Base-by-base conservation (phyloP, 1,284 basidiomycete species). In the Tilletia setariae region DNA sequence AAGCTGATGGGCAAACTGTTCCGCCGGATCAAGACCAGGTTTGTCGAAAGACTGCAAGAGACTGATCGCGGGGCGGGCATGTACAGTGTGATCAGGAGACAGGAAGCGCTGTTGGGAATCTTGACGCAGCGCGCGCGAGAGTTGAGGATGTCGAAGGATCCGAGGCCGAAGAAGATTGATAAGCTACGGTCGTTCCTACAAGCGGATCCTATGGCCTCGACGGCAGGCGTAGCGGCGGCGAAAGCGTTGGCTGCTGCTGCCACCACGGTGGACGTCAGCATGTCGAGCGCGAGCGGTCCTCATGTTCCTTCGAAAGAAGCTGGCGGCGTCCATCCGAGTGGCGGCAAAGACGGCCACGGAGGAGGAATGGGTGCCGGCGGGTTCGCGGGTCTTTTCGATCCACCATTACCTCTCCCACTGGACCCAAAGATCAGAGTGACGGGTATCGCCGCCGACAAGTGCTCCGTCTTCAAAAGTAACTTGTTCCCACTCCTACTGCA, bases 381-480 rank as follows among this genome's bases (percentile, higher is more conserved):
- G 19, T 69, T 80, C 7, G 87, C 35, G 25, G 42, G 64, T 7
- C 28, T 61, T 7, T 75, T 80, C 32, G 69, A 72, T 9, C 73
- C 76, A 25, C 76, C 79, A n/a, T 25, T 82, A 2, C 74, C 78
- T 59, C 87, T 97, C 0, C 96, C 96, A 0, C 87, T 98, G 49
- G 92, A 98, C 76, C 92, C 94, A 1, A 86, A 87, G 2, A 85
- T 95, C 35, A 87, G 89, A 70, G 87, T 97, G 40, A 90, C 88
- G 0, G 93, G 94, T 0, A 91, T 98, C 76, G 89, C 90, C 44
- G 85, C 94, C 0, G 94, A 98, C 67, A 92, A 92, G 79, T 95
- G 93, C 16, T 91, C 91, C 9, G 90, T 98, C 35, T 98, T 99
- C 87, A 99, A 98, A 83, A 97, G 94, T 51, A 98, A 95, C 78